Percentiles rank a stretch among this genome's conserved stretches.
Evolutionary conservation across 2,329 filamentous ascomycete species (phyloP).

Genomic region (Alternaria sp.): DNA sequence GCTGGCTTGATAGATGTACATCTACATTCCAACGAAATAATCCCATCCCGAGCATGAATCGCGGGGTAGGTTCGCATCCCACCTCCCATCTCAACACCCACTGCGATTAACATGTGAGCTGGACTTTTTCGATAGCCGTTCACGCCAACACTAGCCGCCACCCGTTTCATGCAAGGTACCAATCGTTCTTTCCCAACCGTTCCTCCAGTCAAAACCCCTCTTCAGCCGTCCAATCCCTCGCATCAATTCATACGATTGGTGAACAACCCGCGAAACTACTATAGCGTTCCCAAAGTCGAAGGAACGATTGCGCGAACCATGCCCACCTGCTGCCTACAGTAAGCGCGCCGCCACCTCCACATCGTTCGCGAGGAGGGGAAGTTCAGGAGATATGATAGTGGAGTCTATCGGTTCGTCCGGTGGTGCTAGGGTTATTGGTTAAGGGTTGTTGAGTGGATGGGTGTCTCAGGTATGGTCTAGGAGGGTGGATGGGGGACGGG

Average conservation of each 20-base stretch:
- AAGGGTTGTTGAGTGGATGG: constrained; percentile 6
- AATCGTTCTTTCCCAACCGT: background rate
- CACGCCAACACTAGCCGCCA: constrained; percentile 18
- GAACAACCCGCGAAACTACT: background rate
- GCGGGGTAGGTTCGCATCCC: background rate
- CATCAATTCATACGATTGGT: too few species aligned
- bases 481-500: background rate
- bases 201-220: background rate
- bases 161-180: constrained; percentile 34
- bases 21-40: background rate
- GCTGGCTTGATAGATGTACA: background rate
- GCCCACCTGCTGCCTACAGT: too few species aligned
- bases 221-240: constrained; percentile 8
- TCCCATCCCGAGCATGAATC: background rate
- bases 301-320: background rate
- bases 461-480: background rate
- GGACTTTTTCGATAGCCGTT: constrained; percentile 14
- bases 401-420: background rate
- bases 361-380: background rate
- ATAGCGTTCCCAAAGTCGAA: background rate
- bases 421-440: background rate
- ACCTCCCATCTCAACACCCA: constrained; percentile 12
- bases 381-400: background rate
- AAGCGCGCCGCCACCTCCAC: background rate
- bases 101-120: constrained; percentile 23